Conservation (phyloP, 2,329 filamentous ascomycete genomes). For the Chrysosporium keratinophilum region DNA sequence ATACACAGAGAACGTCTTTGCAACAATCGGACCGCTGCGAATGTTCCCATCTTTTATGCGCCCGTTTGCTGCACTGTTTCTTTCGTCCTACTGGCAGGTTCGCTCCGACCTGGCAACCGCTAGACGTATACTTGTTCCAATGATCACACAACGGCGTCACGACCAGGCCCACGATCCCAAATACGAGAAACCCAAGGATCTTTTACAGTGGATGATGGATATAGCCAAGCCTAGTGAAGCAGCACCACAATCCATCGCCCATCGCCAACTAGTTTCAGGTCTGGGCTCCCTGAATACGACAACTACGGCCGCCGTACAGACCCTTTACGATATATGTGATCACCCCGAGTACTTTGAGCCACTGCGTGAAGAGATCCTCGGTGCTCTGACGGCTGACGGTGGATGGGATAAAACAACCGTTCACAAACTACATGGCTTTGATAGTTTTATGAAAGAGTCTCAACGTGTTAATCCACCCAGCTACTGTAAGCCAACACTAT, state of each 20-base stretch:
- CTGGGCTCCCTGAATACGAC: conserved; percentile 17
- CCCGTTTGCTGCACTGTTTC: conserved; percentile 26
- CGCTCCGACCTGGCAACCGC: conserved; percentile 24
- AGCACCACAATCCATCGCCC: conserved; percentile 13
- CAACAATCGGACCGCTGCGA: conserved; percentile 26
- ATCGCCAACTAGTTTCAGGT: conserved; percentile 14
- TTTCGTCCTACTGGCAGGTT: conserved; percentile 29
- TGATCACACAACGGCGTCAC: conserved; percentile 24
- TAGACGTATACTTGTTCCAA: conserved; percentile 27
- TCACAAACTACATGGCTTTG: conserved; percentile 16
- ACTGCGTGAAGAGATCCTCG: conserved; percentile 18
- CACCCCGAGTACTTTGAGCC: conserved; percentile 18
- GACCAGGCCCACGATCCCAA: conserved; percentile 18
- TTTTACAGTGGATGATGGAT: conserved; percentile 32
- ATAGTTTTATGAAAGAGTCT: conserved; percentile 21
- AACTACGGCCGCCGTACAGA: conserved; percentile 12
- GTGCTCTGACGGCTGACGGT: conserved; percentile 14
- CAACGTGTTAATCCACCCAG: conserved; percentile 17
- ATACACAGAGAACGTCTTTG: conserved; percentile 30
- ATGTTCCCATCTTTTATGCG: conserved; percentile 28
- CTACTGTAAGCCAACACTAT: conserved; percentile 13
- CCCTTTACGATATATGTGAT: conserved; percentile 18
- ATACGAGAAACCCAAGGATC: conserved; percentile 28
- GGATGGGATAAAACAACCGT: conserved; percentile 15
- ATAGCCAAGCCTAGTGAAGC: conserved; percentile 14